Percentiles rank a stretch among this genome's conserved stretches.
Evolutionary conservation across 371 early-diverging fungal species (phyloP).

Genomic region (Saksenaea oblongispora): DNA sequence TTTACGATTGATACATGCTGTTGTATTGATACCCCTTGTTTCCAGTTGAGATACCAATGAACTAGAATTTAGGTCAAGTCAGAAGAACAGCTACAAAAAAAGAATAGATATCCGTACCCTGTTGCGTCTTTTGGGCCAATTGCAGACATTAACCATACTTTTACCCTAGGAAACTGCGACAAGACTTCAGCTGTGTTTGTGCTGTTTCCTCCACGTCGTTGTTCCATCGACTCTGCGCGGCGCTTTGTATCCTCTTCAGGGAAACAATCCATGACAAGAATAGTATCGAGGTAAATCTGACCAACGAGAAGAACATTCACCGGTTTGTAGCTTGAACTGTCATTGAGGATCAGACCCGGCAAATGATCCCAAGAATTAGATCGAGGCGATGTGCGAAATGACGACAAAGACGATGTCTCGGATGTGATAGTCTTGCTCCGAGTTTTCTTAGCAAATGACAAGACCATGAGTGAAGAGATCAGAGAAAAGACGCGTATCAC

Average conservation of each 20-base stretch:
- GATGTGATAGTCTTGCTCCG: neutral
- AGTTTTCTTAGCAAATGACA: neutral
- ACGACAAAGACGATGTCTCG: neutral
- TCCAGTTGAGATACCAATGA: slow-evolving; percentile 30
- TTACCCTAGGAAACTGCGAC: slow-evolving; percentile 43
- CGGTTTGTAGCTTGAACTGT: neutral
- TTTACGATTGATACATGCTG: slow-evolving; percentile 35
- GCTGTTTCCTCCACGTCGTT: slow-evolving; percentile 71
- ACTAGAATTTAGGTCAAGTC: slow-evolving; percentile 15
- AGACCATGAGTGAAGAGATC: neutral
- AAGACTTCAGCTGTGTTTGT: slow-evolving; percentile 62
- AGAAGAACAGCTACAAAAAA: neutral
- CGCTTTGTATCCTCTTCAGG: slow-evolving; percentile 65
- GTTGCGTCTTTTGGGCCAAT: slow-evolving; percentile 46
- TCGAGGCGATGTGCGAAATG: neutral
- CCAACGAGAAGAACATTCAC: slow-evolving; percentile 42
- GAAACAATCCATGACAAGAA: slow-evolving; percentile 49
- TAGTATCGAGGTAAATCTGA: slow-evolving; percentile 53
- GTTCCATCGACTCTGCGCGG: slow-evolving; percentile 52
- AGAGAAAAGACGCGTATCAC: neutral
- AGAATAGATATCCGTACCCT: slow-evolving; percentile 22
- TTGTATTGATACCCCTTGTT: slow-evolving; percentile 37
- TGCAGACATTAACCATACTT: slow-evolving; percentile 53
- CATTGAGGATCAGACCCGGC: neutral
- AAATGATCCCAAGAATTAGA: neutral